Evolutionary conservation across 1,284 basidiomycete species (phyloP), one percentile per base, ranked within the genome.

Genomic region (Malassezia sympodialis): DNA sequence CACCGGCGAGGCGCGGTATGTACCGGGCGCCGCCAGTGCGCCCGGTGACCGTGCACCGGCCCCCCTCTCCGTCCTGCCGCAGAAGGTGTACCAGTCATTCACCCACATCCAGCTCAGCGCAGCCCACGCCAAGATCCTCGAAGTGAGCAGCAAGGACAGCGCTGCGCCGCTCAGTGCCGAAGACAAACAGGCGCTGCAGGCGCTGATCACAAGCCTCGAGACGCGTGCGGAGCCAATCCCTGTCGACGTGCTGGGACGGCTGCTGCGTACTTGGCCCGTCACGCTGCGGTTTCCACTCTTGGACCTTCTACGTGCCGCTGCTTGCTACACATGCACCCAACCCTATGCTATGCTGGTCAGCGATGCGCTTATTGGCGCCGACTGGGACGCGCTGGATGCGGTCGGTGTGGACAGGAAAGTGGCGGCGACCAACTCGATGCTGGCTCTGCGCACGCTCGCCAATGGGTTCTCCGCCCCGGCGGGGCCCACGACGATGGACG

Each of bases 251-350:
- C 52, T 70, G 6, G 42, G 49, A 14, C 52, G 80, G 32, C 79
- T 90, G 4, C 77, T 93, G 8, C 79, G 82, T 21, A 79, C 83
- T 24, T 98, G 93, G 91, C 88, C 88, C 0, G 74, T 80, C 10
- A 80, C 82, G 1, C 81, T 85, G 59, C 82, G 86, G 6, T 93
- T 94, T 77, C 93, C 93, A 53, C 88, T 91, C 2, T 82, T 98
- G 66, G 93, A 98, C 69, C 79, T 96, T 8, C 80, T 84, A 44
- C 84, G 93, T 27, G 79, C 90, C 27, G 76, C 93, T 8, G 79
- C 83, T n/a, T 84, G 82, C 0, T 82, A 82, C 14, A 49, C 78
- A 4, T 75, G 78, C 7, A 68, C 80, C 0, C 78, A 73, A 12
- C 67, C 81, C 45, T 79, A 80, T 34, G 76, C 79, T 27, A 77